Evolutionary conservation across 192 early-diverging fungal genomes (phyloP), one percentile per base, ranked within the genome.

Genomic region (Mortierella alpina): DNA sequence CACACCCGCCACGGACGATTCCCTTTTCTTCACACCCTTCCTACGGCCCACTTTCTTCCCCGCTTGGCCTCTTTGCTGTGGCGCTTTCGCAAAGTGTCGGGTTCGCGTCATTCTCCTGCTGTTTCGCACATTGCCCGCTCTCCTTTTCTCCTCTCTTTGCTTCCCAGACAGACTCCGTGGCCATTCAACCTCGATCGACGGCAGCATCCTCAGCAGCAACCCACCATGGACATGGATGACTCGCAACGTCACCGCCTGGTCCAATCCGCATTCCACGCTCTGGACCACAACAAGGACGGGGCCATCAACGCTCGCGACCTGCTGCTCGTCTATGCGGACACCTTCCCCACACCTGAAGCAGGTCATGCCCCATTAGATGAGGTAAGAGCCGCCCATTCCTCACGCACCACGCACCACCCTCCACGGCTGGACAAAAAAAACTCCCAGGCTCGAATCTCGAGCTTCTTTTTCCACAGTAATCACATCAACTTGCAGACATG

Each of bases 221-320:
- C 17, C 59, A 56, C n/a, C 46, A 54, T 63, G 58, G 45, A 63
- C 66, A 77, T 65, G 74, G 74, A 77, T 61, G 76, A 79, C 51
- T 66, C 76, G 51, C 68, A 79, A 46, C 76, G 64, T 54, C 69
- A 79, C 46, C 68, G 42, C 57, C 64, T 79, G 46, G 76, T 87
- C 65, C 70, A 83, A 53, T 84, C 82, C 58, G 70, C 84, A 11
- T 87, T 87, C 70, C 65, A 77, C 50, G 76, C 82, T 39, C 68
- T 87, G 20, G 86, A 87, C 72, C 78, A 87, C 60, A 84, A 87
- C 52, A 83, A 87, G 57, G 86, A 87, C 52, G 86, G 86, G 51
- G 18, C 83, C 20, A 85, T 87, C 65, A 84, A 87, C 22, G 82
- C 84, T 31, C 66, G 75, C 53, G 86, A 87, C 68, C 65, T 87